phyloP scores from a whole-genome alignment of 2,329 filamentous ascomycete species.

The Venturia pyrina region DNA sequence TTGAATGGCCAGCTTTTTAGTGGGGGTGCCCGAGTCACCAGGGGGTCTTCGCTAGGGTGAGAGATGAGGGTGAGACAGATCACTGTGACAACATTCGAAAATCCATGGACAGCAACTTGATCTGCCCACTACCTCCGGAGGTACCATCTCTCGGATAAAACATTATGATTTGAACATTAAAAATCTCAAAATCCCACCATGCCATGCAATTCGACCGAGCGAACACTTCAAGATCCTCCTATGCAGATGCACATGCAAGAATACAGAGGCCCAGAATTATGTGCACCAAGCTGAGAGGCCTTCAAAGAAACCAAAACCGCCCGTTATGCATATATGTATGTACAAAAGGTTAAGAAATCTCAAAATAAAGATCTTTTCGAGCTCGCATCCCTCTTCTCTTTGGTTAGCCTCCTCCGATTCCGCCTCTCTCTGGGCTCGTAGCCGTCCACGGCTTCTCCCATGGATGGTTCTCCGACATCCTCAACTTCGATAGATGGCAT shows the following conservation, averaged over 20 bases:
- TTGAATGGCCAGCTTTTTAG: not conserved
- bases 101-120: not conserved
- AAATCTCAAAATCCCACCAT: not conserved
- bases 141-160: not conserved
- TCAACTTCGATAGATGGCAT: not conserved
- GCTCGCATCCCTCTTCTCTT: not conserved
- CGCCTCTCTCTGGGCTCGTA: slow-evolving; percentile 1
- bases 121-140: not conserved
- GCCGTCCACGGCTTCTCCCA: slow-evolving; percentile 4
- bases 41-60: not conserved
- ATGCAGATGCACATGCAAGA: not conserved
- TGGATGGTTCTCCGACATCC: slow-evolving; percentile 1
- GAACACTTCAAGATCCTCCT: not conserved
- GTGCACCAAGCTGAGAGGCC: not conserved
- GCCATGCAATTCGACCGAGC: not conserved
- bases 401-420: slow-evolving; percentile 2
- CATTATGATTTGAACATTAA: not conserved
- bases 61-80: not conserved
- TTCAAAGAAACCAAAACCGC: not conserved
- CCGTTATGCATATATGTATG: not conserved
- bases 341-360: not conserved
- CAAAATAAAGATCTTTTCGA: not conserved
- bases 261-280: not conserved
- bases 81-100: not conserved
- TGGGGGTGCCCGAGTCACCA: not conserved